Evolutionary conservation across 768 basidiomycete species (phyloP), one percentile per base, ranked within the genome.

Genomic region (Termitomyces sp.): DNA sequence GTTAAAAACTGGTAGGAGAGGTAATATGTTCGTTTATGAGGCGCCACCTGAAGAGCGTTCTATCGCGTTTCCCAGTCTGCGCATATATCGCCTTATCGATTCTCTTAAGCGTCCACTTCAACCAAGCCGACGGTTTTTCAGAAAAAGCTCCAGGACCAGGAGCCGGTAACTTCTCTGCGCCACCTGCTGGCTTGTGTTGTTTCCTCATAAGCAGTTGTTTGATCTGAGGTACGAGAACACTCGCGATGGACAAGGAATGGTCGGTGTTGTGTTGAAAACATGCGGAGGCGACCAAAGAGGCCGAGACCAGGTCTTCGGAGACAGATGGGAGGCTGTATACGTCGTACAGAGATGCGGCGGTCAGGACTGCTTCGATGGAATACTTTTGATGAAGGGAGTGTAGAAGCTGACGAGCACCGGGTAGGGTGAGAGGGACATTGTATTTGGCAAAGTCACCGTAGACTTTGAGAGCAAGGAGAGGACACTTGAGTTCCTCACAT

Each of bases 381-480:
- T 78, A 67, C 18, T 73, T 64, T 10, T 42, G 40, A 20, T 42
- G 40, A 42, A 42, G 72, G 1, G 83, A 76, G 58, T 87, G 81
- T 1, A 88, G 66, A 46, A 89, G 78, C 43, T 75, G 77, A 4
- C 80, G 85, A 0, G 78, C 87, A 2, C 78, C 82, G 0, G 72
- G 61, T 10, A 81, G 70, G 3, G n/a, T 42, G 81, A 78, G 74
- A 22, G 72, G 67, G 18, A 88, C 61, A 51, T 80, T 78, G 67
- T 88, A 86, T 65, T 83, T 84, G 14, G 83, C 73, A 57, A 79
- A 85, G 65, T 88, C 72, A 22, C 81, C 80, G 64, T 86, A 85
- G 22, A 87, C 80, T 35, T 79, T 71, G 13, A 90, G 71, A 3
- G 86, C 85, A 40, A 88, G 76, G 26, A 70, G 63, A 3, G 83